Percentiles rank a stretch among this genome's conserved stretches.
These are phyloP conservation scores for Botrytis squamosa DNA, from an alignment of 2,329 filamentous ascomycete species.

Conservation along the genomic window DNA sequence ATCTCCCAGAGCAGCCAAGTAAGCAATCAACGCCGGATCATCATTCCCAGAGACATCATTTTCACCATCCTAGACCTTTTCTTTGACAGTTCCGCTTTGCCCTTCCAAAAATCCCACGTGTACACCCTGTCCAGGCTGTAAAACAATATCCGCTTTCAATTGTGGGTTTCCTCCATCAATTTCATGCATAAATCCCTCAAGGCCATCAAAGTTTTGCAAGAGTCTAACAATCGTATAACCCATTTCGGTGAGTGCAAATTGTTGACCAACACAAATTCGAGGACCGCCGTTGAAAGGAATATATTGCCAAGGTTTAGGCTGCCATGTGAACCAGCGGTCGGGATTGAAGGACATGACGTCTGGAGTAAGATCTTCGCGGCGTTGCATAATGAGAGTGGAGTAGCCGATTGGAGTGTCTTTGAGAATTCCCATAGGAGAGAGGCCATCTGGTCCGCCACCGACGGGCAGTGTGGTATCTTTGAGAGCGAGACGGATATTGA, in stretches of 20 bases:
- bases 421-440: constrained; percentile 60
- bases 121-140: constrained; percentile 60
- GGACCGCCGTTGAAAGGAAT: constrained; percentile 75
- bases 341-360: constrained; percentile 55
- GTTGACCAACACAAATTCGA: constrained; percentile 74
- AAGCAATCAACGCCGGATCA: neutral
- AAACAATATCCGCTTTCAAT: constrained; percentile 59
- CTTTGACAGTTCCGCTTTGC: neutral
- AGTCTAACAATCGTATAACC: constrained; percentile 69
- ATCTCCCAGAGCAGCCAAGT: neutral
- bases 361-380: constrained; percentile 62
- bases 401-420: constrained; percentile 67
- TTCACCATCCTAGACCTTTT: neutral
- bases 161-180: constrained; percentile 54
- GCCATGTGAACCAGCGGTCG: constrained; percentile 64
- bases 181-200: constrained; percentile 57
- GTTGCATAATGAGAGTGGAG: constrained; percentile 70
- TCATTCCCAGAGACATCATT: neutral
- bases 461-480: constrained; percentile 72
- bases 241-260: constrained; percentile 79
- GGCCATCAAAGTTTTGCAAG: constrained; percentile 67
- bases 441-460: constrained; percentile 65
- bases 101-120: constrained; percentile 54
- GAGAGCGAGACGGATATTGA: constrained; percentile 72
- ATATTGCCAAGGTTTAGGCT: constrained; percentile 67